phyloP scores from a whole-genome alignment of 2,329 filamentous ascomycete genomes.

The Anthostomella pinea region DNA sequence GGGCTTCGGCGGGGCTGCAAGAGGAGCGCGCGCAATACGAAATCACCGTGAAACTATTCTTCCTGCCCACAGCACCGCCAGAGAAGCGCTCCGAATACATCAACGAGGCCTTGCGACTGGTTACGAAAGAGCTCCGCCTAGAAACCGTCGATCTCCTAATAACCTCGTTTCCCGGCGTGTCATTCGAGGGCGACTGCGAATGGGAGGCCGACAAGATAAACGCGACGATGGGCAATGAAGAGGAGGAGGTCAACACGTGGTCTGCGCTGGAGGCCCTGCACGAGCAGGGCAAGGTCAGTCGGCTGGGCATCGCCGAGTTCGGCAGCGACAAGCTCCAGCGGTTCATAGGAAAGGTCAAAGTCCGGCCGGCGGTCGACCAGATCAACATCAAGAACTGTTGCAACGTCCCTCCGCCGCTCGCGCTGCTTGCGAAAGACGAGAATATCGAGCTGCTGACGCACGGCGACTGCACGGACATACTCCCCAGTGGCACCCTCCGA shows the following conservation, averaged over 20 bases:
- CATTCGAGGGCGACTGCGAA: conserved; percentile 90
- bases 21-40: conserved; percentile 87
- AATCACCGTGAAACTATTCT: conserved; percentile 94
- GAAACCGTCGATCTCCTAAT: conserved; percentile 82
- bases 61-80: conserved; percentile 69
- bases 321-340: conserved; percentile 77
- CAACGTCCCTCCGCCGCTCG: conserved; percentile 85
- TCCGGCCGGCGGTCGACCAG: conserved; percentile 84
- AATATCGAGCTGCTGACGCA: conserved; percentile 88
- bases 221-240: conserved; percentile 60
- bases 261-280: conserved; percentile 72
- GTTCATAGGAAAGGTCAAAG: conserved; percentile 67
- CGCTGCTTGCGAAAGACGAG: conserved; percentile 77
- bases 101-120: conserved; percentile 73
- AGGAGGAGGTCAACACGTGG: conserved; percentile 67
- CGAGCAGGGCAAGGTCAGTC: conserved; percentile 65
- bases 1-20: conserved; percentile 65
- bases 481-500: conserved; percentile 79
- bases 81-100: conserved; percentile 67
- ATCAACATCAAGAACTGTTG: conserved; percentile 97
- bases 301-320: conserved; percentile 87
- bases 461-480: conserved; percentile 87
- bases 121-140: conserved; percentile 75
- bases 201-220: conserved; percentile 67
- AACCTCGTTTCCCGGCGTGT: conserved; percentile 87